Base-by-base conservation (phyloP, 495 filamentous ascomycete species). In the Poronia punctata region DNA sequence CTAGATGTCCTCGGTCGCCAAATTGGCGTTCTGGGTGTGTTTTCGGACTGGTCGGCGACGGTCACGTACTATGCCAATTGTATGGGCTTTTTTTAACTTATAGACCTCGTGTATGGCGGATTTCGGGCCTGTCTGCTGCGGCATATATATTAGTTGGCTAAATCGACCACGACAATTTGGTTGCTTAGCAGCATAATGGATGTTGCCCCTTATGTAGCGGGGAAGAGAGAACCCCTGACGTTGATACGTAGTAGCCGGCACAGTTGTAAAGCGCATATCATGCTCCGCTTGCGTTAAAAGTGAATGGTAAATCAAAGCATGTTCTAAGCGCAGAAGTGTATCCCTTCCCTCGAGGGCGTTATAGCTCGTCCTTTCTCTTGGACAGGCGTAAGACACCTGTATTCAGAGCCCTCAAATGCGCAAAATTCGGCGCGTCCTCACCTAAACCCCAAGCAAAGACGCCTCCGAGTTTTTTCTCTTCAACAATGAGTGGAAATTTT, bases 371-470 rank as follows among this genome's bases (percentile, higher is more conserved):
- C 39, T 55, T 58, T 25, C 30, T 51, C 26, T 40, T 39, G 2
- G 50, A 42, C 5, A 68, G 21, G 1, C 50, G 55, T 19, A 54
- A 40, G 11, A 73, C 42, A 16, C 71, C 71, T 20, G 62, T 46
- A 44, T 72, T 76, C 52, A 83, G 70, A 4, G 76, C 75, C 28
- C 67, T 59, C 3, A 86, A 52, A 57, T 84, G 82, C 36, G 61
- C 59, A 40, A 67, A 83, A 17, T 68, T 50, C 22, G 72, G 60
- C 2, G 72, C 78, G 61, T 87, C 83, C 60, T 87, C 82, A 4
- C 82, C 84, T 45, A 88, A 54, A 17, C 72, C 82, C 84, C 81
- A 85, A 0, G 80, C 78, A 66, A 85, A 83, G 19, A 84, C 75
- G 14, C 82, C 82, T 4, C 83, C 84, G 2, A 88, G 49, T 16